These are phyloP conservation scores for Ulmus americana DNA, from an alignment of 331 rosid genomes.

Conservation along the genomic window DNA sequence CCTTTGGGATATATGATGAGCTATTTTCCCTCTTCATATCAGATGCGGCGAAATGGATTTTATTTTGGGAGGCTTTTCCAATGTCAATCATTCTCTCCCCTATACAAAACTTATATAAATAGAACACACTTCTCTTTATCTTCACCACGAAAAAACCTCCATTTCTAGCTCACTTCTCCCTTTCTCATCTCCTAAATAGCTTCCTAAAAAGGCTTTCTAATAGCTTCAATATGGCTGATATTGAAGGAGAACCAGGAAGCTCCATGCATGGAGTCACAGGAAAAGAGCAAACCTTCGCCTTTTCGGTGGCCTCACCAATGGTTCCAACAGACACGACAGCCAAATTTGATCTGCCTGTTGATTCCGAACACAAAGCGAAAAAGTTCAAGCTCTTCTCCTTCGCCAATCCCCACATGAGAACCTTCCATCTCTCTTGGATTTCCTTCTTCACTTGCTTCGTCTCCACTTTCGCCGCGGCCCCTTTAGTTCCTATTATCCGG, in stretches of 20 bases:
- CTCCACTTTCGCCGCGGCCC: conserved; percentile 52
- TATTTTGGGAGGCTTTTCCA: not conserved
- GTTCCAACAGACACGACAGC: conserved; percentile 65
- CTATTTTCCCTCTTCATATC: conserved; percentile 16
- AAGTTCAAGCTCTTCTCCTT: conserved; percentile 68
- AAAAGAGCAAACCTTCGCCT: conserved; percentile 52
- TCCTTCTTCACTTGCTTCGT: conserved; percentile 78
- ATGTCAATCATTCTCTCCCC: conserved; percentile 35
- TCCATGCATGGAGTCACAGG: conserved; percentile 97
- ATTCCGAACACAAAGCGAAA: conserved; percentile 72
- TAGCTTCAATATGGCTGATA: conserved; percentile 31
- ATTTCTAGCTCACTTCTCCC: not conserved
- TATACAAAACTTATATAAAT: conserved; percentile 25
- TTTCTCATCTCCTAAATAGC: not conserved
- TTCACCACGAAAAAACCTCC: conserved; percentile 8
- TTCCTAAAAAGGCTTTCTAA: not conserved
- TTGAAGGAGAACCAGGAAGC: conserved; percentile 70
- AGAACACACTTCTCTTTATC: conserved; percentile 7
- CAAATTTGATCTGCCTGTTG: conserved; percentile 59
- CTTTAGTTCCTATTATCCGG: conserved; percentile 70
- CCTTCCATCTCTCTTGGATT: conserved; percentile 89
- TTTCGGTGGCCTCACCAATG: conserved; percentile 60
- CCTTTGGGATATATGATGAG: conserved; percentile 65
- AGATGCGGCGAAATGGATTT: conserved; percentile 49
- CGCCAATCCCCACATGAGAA: conserved; percentile 85